phyloP scores from a whole-genome alignment of 371 early-diverging fungal species.

The Syncephalastrum contaminatum region DNA sequence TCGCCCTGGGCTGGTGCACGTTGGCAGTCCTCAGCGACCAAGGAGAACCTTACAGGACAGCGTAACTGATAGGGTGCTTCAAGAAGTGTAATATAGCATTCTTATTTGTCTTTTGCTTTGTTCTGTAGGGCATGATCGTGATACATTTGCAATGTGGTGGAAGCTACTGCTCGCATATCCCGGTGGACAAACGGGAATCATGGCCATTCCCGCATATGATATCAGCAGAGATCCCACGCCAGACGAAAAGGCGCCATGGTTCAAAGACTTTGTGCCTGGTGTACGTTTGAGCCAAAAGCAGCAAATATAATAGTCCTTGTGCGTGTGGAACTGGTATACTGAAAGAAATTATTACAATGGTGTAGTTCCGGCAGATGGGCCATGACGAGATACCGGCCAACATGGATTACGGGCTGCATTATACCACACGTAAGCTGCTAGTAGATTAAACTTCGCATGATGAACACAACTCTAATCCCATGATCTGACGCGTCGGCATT shows the following conservation, averaged over 20 bases:
- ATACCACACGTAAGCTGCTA: conserved; percentile 37
- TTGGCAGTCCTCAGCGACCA: conserved; percentile 61
- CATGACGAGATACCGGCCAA: conserved; percentile 12
- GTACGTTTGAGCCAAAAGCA: conserved; percentile 22
- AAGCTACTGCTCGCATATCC: conserved; percentile 14
- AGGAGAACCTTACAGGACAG: conserved; percentile 38
- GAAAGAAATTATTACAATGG: not conserved
- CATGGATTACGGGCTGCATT: conserved; percentile 39
- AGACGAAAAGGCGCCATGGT: conserved; percentile 45
- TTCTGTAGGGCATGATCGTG: conserved; percentile 15
- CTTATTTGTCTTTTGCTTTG: not conserved
- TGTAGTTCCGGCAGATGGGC: conserved; percentile 32
- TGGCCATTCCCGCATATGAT: conserved; percentile 23
- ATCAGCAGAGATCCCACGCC: conserved; percentile 32
- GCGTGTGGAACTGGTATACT: not conserved
- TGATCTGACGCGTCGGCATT: not conserved
- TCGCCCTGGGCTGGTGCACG: conserved; percentile 70
- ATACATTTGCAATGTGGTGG: conserved; percentile 19
- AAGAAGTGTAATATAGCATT: not conserved
- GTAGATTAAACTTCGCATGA: not conserved
- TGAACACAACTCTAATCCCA: not conserved
- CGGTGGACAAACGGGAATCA: conserved; percentile 18
- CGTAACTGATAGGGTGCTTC: conserved; percentile 9
- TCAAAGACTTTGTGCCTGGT: conserved; percentile 38
- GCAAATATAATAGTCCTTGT: not conserved